A percentile compares a stretch with the other conserved stretches of the same genome.
phyloP scores from a whole-genome alignment of 2,329 filamentous ascomycete species.

The Diaporthe amygdali region DNA sequence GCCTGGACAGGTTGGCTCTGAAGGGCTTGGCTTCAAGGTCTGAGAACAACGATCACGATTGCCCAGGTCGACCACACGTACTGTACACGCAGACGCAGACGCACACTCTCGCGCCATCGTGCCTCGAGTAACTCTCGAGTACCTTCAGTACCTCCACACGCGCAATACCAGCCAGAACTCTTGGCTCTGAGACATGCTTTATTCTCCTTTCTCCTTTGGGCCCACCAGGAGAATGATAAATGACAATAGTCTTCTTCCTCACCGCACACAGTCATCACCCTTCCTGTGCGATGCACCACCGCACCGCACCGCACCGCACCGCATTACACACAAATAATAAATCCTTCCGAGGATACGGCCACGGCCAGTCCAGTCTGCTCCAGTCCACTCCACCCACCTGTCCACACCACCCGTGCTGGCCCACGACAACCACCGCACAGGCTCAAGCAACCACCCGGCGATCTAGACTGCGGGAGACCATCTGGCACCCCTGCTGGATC shows the following conservation, averaged over 20 bases:
- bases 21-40: not conserved
- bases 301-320: not conserved
- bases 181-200: slow-evolving; percentile 13
- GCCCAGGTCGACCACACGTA: not conserved
- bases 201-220: slow-evolving; percentile 13
- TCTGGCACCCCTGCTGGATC: slow-evolving; percentile 4
- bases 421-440: not conserved
- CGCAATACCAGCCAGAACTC: not conserved
- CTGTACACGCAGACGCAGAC: too few relatives aligned
- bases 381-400: not conserved
- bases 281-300: not conserved
- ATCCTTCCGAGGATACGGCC: slow-evolving; percentile 3
- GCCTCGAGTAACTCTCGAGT: not conserved
- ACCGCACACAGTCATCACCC: not conserved
- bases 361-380: not conserved
- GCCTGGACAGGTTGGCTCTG: not conserved
- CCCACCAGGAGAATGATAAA: not conserved
- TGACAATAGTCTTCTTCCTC: not conserved
- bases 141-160: not conserved
- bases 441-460: slow-evolving; percentile 7
- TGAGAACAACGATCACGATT: slow-evolving; percentile 3
- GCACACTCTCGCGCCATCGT: not conserved
- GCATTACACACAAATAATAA: not conserved
- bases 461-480: slow-evolving; percentile 23
- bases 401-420: not conserved